Evolutionary conservation across 352 stramenopile species (phyloP).

Genomic region (Phytophthora multivora): DNA sequence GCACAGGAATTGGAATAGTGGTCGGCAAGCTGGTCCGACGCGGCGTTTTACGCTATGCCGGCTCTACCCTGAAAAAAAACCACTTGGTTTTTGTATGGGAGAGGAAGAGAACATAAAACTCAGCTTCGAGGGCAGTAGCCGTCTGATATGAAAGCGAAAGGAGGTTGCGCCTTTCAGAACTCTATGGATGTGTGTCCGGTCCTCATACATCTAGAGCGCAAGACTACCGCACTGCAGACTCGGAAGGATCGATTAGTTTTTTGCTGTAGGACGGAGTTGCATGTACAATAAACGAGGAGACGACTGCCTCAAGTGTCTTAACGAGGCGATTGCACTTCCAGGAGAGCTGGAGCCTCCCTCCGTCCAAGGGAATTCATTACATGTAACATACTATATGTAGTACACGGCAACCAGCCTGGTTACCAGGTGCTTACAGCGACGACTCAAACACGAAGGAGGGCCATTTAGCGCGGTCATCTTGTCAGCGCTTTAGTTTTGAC

Average conservation of each 20-base stretch:
- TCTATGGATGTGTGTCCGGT: constrained; percentile 4
- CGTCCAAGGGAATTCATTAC: constrained; percentile 5
- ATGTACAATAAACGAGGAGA: constrained; percentile 14
- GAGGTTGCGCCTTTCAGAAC: neutral
- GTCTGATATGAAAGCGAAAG: constrained; percentile 12
- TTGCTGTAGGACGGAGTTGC: constrained; percentile 17
- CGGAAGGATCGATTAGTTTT: constrained; percentile 6
- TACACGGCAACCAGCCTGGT: neutral
- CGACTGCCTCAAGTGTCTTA: constrained; percentile 10
- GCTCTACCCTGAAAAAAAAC: neutral
- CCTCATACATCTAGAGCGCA: constrained; percentile 17
- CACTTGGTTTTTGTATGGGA: constrained; percentile 22
- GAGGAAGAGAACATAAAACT: constrained; percentile 16
- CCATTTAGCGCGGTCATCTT: constrained; percentile 10
- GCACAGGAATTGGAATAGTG: too few relatives aligned
- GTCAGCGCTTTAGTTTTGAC: constrained; percentile 1
- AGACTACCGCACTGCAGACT: constrained; percentile 9
- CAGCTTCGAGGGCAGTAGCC: neutral
- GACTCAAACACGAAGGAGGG: constrained; percentile 3
- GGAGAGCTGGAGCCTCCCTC: constrained; percentile 6
- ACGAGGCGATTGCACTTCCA: constrained; percentile 2
- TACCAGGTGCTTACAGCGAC: too few relatives aligned
- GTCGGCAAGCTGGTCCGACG: too few relatives aligned
- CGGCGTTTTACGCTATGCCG: neutral
- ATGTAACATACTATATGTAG: neutral